These are phyloP conservation scores for Lyophyllum semitale DNA, from an alignment of 768 basidiomycete genomes.

Conservation along the genomic window DNA sequence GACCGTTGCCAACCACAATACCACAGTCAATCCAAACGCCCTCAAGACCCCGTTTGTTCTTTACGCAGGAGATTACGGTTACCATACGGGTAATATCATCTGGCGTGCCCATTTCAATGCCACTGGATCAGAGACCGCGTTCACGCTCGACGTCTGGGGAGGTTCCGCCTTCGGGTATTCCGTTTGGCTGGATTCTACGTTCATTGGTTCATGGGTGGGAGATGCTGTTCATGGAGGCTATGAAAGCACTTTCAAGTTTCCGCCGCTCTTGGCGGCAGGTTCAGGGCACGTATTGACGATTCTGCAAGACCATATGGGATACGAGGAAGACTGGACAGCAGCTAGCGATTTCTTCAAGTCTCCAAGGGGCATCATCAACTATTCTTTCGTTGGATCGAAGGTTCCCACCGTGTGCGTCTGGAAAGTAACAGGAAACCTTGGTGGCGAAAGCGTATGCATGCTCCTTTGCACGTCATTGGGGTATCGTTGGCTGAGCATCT, in stretches of 20 bases:
- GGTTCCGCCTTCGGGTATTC: conserved; percentile 52
- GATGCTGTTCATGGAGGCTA: conserved; percentile 34
- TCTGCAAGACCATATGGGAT: conserved; percentile 57
- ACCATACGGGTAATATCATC: conserved; percentile 52
- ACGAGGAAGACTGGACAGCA: conserved; percentile 44
- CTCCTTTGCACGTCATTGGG: background rate
- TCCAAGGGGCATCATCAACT: conserved; percentile 49
- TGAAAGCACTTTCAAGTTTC: conserved; percentile 36
- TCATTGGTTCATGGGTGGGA: conserved; percentile 51
- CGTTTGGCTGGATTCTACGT: conserved; percentile 48
- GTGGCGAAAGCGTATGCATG: conserved; percentile 42
- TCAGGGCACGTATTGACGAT: conserved; percentile 48
- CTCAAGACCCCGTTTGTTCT: conserved; percentile 43
- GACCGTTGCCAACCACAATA: conserved; percentile 43
- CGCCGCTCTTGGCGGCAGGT: conserved; percentile 26
- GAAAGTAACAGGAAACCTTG: conserved; percentile 54
- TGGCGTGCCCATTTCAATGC: conserved; percentile 55
- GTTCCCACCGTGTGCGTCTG: conserved; percentile 40
- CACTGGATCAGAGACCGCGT: conserved; percentile 44
- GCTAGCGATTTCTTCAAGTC: conserved; percentile 48
- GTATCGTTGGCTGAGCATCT: background rate
- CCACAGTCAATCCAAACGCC: conserved; percentile 41
- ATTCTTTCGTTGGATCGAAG: conserved; percentile 43
- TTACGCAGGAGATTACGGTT: conserved; percentile 52
- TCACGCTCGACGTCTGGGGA: conserved; percentile 41